These are phyloP conservation scores for Artemisia argyi DNA, from an alignment of 129 eudicot genomes.

Conservation along the genomic window DNA sequence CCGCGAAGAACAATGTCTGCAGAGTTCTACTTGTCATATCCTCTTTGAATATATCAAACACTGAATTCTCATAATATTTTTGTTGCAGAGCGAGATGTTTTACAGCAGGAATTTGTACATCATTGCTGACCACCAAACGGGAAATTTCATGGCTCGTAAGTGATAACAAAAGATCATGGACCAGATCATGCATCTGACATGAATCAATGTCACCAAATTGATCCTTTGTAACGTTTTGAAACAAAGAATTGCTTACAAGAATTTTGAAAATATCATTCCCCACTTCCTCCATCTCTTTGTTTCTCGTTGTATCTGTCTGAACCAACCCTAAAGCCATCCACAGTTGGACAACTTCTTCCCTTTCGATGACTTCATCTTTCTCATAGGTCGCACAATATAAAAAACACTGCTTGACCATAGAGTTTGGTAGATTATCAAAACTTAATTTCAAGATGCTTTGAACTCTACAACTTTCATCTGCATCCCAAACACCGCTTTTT, in stretches of 20 bases:
- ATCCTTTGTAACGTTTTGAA: not conserved
- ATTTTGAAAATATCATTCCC: not conserved
- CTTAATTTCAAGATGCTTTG: not conserved
- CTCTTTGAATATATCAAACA: no score
- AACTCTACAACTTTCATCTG: not conserved
- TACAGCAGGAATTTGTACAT: not conserved
- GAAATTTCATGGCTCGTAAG: not conserved
- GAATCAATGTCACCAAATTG: no score
- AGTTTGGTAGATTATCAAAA: not conserved
- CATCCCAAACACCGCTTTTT: not conserved
- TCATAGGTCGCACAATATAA: not conserved
- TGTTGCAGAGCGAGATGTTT: not conserved
- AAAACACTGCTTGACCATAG: not conserved
- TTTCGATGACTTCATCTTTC: no score
- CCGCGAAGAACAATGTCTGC: not conserved
- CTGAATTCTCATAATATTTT: no score
- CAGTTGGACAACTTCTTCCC: no score
- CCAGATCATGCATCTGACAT: constrained; percentile 2
- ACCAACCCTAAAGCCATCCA: no score
- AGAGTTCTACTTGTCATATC: not conserved
- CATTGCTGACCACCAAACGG: not conserved
- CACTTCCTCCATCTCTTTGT: not conserved
- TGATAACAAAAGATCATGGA: not conserved
- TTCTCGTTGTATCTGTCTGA: not conserved
- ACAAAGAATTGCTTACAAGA: not conserved